Evolutionary conservation across 345 rosid genomes (phyloP).

Genomic region (Passiflora organensis): DNA sequence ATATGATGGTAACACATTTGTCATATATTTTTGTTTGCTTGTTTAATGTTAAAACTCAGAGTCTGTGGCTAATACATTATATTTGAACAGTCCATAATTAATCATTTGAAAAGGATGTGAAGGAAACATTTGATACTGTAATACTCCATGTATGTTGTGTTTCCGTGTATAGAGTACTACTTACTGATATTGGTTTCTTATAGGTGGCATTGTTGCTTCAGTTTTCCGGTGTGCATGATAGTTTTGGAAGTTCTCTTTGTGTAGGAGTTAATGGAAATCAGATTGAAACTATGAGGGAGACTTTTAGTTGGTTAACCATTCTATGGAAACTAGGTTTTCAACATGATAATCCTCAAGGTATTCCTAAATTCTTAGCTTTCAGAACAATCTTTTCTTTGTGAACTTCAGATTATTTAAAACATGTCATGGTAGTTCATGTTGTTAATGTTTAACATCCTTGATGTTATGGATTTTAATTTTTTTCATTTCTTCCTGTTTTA

Average conservation of each 20-base stretch:
- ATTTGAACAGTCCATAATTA: neutral
- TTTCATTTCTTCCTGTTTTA: neutral
- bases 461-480: neutral
- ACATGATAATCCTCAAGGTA: constrained; percentile 94
- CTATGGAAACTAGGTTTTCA: constrained; percentile 78
- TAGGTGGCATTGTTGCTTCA: constrained; percentile 71
- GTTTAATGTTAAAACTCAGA: neutral
- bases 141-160: neutral
- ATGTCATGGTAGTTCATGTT: neutral
- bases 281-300: constrained; percentile 34
- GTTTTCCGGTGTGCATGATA: constrained; percentile 46
- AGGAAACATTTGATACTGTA: neutral
- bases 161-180: constrained; percentile 2
- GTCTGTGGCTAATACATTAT: neutral
- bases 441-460: neutral
- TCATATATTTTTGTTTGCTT: too few relatives aligned
- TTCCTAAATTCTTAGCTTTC: constrained; percentile 10
- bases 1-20: too few relatives aligned
- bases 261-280: constrained; percentile 28
- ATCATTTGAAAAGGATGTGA: neutral
- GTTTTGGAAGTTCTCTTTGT: constrained; percentile 33
- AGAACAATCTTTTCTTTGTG: too few relatives aligned
- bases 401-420: too few relatives aligned
- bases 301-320: constrained; percentile 72
- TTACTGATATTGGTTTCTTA: constrained; percentile 24